Evolutionary conservation across 345 rosid species (phyloP), one percentile per base, ranked within the genome.

Genomic region (Chamaenerion angustifolium): DNA sequence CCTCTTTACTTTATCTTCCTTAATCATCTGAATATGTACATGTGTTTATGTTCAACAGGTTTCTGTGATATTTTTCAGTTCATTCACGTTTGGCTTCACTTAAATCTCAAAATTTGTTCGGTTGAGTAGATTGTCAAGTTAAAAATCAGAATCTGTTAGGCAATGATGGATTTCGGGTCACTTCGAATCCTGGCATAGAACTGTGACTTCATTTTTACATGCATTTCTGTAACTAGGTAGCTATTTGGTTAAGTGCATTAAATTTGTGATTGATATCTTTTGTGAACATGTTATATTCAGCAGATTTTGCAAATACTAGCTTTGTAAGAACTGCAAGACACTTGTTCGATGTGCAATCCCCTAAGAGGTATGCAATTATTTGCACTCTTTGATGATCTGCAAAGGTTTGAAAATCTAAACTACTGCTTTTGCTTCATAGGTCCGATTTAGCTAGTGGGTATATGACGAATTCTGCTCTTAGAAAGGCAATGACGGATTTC

Each of bases 401-500:
- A 13, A 19, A 56, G 42, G 48, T 48, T 19, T 4, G 42, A 49
- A 44, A 13, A 8, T 27, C 4, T 17, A 17, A 9, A 23, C 44
- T 5, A 55, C 1, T 13, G 6, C 37, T 46, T 48, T 63, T 45
- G 54, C 45, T 49, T 58, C 9, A 0, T 68, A 84, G 92, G 50
- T 52, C 55, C 52, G 81, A 78, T 61, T 17, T 59, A 46, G 72
- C 79, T 60, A 70, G 56, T 48, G 98, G 98, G 9, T 84, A 84
- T 55, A 72, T 82, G 93, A 78, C 79, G 9, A 82, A 87, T 64
- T 68, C 53, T 42, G 96, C 80, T 60, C 81, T 92, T 46, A 88
- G 84, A 57, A 71, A 78, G 68, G 95, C 89, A 0, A 69, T 87
- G 76, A 84, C 78, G 61, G 82, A 64, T 45, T 82, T 83, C 41